Evolutionary conservation across 176 grass and related monocot species (phyloP), one percentile per base, ranked within the genome.

Genomic region (Aegilops longissima): DNA sequence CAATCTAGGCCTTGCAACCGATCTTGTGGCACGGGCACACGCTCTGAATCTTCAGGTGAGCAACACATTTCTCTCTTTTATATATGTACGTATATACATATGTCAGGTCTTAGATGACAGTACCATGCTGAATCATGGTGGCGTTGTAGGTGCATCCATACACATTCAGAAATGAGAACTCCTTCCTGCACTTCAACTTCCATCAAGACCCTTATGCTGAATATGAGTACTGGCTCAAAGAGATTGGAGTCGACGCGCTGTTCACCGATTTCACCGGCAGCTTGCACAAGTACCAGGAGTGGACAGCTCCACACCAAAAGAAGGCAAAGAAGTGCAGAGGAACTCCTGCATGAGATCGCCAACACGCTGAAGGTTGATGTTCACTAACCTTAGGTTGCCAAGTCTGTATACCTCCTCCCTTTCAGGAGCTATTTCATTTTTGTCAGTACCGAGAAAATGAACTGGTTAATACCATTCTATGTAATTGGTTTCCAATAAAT

Each of bases 201-300:
- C 84, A 91, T 63, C 95, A 97, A 80, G 95, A 97, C 47, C 95
- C 95, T 35, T 97, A 91, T 36, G 45, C 20, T 42, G 95, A 97
- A 30, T 97, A 92, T 27, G 92, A 81, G 18, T 97, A 93, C 27
- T 97, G 94, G 94, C 49, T 94, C 65, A 88, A 64, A 9, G 76
- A 80, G 31, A 87, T 94, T 0, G 77, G 90, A 2, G 88, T 97
- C 0, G 92, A 97, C 58, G 94, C 92, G 20, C 24, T 97, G 18
- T 97, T 97, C 62, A 92, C 92, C 1, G 92, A 97, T 86, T 97
- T 94, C 86, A 90, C 92, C 1, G 86, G 94, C 20, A 92, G 87
- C 44, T 35, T 97, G 61, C 85, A 94, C 77, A 83, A 70, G 70
- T 97, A 92, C 76, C 92, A 97, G 16, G 76, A 87, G 44, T 90